A percentile compares a stretch with the other conserved stretches of the same genome.
Evolutionary conservation across 2,329 filamentous ascomycete genomes (phyloP).

Genomic region (Arthrobotrys iridis): DNA sequence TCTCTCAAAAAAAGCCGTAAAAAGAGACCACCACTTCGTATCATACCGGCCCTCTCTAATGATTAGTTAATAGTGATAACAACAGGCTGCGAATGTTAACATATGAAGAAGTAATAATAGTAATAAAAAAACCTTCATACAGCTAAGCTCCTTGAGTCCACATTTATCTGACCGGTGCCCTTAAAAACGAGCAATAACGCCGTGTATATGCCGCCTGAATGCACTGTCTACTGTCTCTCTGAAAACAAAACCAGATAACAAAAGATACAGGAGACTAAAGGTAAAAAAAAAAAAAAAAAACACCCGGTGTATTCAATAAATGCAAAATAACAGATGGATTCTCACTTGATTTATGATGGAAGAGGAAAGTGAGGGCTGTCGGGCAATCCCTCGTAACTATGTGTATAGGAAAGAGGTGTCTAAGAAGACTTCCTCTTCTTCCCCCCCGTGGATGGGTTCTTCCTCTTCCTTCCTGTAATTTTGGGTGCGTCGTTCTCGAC

Average conservation of each 20-base stretch:
- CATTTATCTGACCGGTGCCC: background rate
- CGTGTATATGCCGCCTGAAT: background rate
- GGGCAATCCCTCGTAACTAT: too few species aligned
- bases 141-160: background rate
- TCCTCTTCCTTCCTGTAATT: background rate
- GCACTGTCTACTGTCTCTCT: background rate
- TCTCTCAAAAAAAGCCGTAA: too few species aligned
- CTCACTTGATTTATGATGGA: background rate
- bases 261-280: background rate
- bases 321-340: background rate
- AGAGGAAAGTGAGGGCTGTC: background rate
- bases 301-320: background rate
- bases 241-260: background rate
- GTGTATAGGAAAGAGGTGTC: too few species aligned
- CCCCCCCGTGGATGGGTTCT: background rate
- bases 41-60: background rate
- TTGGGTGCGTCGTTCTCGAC: background rate
- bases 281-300: background rate
- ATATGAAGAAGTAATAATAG: background rate
- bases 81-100: background rate
- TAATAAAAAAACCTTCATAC: background rate
- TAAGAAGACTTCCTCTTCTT: background rate
- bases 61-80: too few species aligned
- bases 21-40: background rate
- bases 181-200: background rate